Conservation (phyloP, 116 monocot genomes). For the Dioscorea cayenensis region DNA sequence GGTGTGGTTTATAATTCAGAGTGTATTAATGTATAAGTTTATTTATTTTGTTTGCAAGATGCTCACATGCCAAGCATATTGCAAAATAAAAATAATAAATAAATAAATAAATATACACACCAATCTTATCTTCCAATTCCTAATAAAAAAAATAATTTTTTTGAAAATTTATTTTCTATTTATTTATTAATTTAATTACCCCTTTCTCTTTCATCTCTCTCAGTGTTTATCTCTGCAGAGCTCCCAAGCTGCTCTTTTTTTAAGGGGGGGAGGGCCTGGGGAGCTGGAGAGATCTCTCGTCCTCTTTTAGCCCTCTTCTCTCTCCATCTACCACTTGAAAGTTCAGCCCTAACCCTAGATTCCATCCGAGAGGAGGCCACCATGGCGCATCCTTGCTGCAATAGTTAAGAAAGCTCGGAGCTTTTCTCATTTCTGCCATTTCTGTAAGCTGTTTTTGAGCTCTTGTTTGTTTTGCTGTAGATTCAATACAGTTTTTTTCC, state of each 20-base stretch:
- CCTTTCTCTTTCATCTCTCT: not conserved
- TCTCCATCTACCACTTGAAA: not conserved
- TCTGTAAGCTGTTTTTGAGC: not conserved
- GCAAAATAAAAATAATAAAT: not conserved
- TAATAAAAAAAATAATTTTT: not conserved
- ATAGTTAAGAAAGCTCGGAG: not conserved
- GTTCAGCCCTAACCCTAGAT: not conserved
- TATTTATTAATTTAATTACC: not conserved
- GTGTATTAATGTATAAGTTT: not conserved
- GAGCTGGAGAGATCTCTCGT: not conserved
- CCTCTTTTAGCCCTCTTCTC: not conserved
- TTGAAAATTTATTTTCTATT: not conserved
- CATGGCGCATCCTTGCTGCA: not conserved
- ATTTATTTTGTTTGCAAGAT: not conserved
- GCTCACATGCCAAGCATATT: not conserved
- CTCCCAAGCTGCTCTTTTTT: conserved; percentile 2
- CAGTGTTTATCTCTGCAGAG: not conserved
- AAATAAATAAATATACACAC: no score
- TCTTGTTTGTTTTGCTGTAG: no score
- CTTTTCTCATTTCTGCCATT: not conserved
- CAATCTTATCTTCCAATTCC: no score
- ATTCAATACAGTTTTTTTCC: not conserved
- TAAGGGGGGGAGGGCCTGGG: not conserved
- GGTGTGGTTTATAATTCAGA: no score
- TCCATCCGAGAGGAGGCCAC: not conserved